Evolutionary conservation across 441 rosid species (phyloP).

Genomic region (Brassica balearica): DNA sequence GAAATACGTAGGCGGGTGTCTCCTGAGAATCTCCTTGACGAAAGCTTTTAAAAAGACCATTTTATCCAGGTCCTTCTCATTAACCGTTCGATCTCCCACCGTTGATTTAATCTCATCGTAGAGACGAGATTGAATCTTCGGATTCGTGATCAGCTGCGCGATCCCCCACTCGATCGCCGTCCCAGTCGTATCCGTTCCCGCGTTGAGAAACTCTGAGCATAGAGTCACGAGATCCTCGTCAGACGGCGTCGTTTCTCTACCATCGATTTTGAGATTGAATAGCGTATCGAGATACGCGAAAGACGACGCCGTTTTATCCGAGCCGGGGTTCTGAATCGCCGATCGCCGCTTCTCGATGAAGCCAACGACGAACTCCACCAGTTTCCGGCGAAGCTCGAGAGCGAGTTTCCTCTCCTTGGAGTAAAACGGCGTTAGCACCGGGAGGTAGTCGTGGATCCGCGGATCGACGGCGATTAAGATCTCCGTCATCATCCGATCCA

Average conservation of each 20-base stretch:
- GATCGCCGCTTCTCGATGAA: conserved; percentile 58
- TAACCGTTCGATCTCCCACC: conserved; percentile 59
- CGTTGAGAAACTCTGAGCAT: conserved; percentile 81
- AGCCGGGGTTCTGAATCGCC: conserved; percentile 50
- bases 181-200: conserved; percentile 53
- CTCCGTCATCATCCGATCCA: conserved; percentile 69
- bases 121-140: conserved; percentile 57
- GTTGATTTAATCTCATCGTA: conserved; percentile 58
- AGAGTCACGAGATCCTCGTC: conserved; percentile 76
- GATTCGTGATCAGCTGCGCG: conserved; percentile 69
- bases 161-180: conserved; percentile 86
- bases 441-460: conserved; percentile 77
- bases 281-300: conserved; percentile 85
- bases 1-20: conserved; percentile 82
- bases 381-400: conserved; percentile 58
- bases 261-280: conserved; percentile 62
- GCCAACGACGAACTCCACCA: conserved; percentile 55
- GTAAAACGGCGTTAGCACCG: conserved; percentile 70
- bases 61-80: conserved; percentile 65
- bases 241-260: conserved; percentile 56
- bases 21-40: conserved; percentile 70
- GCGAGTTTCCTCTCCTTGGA: conserved; percentile 61
- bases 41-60: conserved; percentile 64
- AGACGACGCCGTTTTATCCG: conserved; percentile 52
- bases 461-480: conserved; percentile 65